Evolutionary conservation across 2,329 filamentous ascomycete species (phyloP), one percentile per base, ranked within the genome.

Genomic region (Trichoderma sp.): DNA sequence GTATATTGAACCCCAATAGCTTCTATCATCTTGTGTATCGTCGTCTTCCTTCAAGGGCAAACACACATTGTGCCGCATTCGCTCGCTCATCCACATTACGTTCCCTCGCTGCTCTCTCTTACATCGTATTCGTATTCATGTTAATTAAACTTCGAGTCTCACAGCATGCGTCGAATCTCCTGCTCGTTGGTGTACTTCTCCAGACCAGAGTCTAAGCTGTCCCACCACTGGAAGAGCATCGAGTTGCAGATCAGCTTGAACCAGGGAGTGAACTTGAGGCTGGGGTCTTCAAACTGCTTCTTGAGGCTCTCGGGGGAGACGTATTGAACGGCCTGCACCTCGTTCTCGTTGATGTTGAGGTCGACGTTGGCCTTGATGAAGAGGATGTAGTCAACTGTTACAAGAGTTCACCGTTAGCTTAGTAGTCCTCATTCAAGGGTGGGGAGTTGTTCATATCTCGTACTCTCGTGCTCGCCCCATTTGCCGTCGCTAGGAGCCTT

Each of bases 401-500:
- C n/a, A 52, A 63, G 30, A 34, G 13, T 21, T 37, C 54, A n/a
- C 13, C 46, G 37, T 65, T 54, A 65, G 61, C 37, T 65, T 16
- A 18, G 10, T 5, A 26, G 26, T 56, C 43, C 18, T n/a, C 24
- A 18, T 24, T 6, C 18, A 8, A 21, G 52, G 28, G 7, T 18
- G 1, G 26, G 30, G 30, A 34, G 10, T 37, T 10, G 54, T 8
- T 32, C 5, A 43, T 11, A 14, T 18, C 16, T 84, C 91, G 82
- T 84, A 97, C 94, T 94, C 84, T 99, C 96, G 79, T 99, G 96
- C 83, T 99, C 96, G 74, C 96, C 96, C 96, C 96, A 99, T 83
- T 97, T 95, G 68, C 96, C 96, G 76, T 98, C 92, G 79, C 94
- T 97, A 4, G 96, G 93, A 21, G 96, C 96, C 83, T 96, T 96